Evolutionary conservation across 1,284 basidiomycete genomes (phyloP), one percentile per base, ranked within the genome.

Genomic region (Mycosarcoma maydis): DNA sequence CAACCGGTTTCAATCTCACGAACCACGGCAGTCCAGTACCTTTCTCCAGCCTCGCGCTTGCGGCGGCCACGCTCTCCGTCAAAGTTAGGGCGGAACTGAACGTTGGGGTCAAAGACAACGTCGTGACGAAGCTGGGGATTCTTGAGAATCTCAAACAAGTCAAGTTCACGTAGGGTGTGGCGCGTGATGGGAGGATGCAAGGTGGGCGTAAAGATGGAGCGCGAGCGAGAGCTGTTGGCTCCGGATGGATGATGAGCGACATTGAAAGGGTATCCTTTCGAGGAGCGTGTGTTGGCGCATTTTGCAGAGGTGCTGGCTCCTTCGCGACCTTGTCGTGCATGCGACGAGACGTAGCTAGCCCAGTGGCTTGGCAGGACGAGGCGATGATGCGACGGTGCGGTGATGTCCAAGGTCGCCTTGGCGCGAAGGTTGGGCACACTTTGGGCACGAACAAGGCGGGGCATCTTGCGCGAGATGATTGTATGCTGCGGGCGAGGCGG

Each of bases 41-140:
- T 87, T 72, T 94, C 90, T 0, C 88, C 86, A 23, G 88, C 85
- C 47, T 90, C 88, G 34, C 88, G 88, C 82, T 92, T 92, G 58
- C 88, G 87, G 36, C 88, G 87, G 62, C 88, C 88, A 54, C 82
- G 51, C 38, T 81, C 77, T 32, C 82, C 82, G 23, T 83, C 82
- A 47, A 80, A 80, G 56, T 83, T 83, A n/a, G 82, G 81, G 9
- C 82, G 73, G 61, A 83, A 83, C 71, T 80, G 78, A 27, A 83
- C 73, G 41, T 76, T 75, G 17, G 71, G 67, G 39, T 82, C 92
- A 75, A 95, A 95, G 62, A 95, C 87, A 65, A 95, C 86, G 83
- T 96, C 93, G 80, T 96, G 93, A 38, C 92, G 89, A 62, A 96
- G 88, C 82, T 94, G 92, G 22, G 91, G 90, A 79, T 93, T 93